phyloP scores from a whole-genome alignment of 2,329 filamentous ascomycete species.

The Ophiocordyceps camponoti-saundersi region DNA sequence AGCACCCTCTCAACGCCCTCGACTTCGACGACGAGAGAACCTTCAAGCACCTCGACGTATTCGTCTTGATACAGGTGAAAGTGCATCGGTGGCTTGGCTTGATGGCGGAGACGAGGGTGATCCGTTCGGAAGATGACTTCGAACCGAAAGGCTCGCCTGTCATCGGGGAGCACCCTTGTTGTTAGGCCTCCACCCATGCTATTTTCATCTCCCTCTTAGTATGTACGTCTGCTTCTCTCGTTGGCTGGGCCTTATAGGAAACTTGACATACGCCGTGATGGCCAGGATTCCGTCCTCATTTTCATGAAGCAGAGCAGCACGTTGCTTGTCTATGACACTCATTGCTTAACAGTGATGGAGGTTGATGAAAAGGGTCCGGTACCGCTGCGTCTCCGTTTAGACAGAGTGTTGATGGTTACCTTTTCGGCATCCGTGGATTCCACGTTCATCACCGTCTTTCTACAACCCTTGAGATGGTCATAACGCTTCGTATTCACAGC shows the following conservation, averaged over 20 bases:
- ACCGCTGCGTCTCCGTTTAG: not conserved
- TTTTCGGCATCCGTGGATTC: not conserved
- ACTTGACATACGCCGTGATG: not conserved
- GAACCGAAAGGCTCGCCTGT: not conserved
- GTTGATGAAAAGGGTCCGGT: not conserved
- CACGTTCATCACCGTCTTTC: too few relatives aligned
- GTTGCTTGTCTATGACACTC: not conserved
- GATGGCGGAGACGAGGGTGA: not conserved
- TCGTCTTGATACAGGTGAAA: not conserved
- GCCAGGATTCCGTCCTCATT: not conserved
- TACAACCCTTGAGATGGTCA: too few relatives aligned
- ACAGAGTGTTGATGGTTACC: not conserved
- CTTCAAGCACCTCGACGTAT: not conserved
- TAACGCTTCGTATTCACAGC: not conserved
- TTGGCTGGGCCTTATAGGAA: not conserved
- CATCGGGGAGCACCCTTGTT: not conserved
- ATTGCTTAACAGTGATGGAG: not conserved
- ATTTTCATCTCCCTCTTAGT: not conserved
- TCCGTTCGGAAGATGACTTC: not conserved
- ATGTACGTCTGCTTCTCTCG: not conserved
- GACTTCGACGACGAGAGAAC: not conserved
- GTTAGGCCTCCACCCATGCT: not conserved
- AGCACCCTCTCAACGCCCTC: not conserved
- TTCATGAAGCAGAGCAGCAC: not conserved
- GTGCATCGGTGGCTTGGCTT: not conserved